Base-by-base conservation (phyloP, 495 filamentous ascomycete species). In the Physcia stellaris region DNA sequence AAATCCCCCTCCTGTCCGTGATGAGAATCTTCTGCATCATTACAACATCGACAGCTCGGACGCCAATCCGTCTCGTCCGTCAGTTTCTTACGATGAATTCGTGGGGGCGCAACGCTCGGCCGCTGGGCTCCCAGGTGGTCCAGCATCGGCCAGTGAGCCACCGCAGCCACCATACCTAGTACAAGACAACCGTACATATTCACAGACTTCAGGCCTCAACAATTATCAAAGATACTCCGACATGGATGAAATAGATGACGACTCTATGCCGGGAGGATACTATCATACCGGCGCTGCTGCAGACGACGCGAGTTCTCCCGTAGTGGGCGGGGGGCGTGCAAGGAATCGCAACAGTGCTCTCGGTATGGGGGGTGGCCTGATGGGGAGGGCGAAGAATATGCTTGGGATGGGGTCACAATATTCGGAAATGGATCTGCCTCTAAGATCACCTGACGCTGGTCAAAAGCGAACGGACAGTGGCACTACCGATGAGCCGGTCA, bases 351-450 rank as follows among this genome's bases (percentile, higher is more conserved):
- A 94, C 48, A 94, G 86, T 53, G 76, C 93, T 20, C 62, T 95
- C 39, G 76, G 79, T 36, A 56, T 94, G 54, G 86, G 87, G 35
- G 86, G 90, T 43, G 85, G 87, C 6, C 57, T 95, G 24, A 66
- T 92, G 53, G 92, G 87, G 10, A 76, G 68, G 48, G 82, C 83
- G 9, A 96, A 92, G 60, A 80, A 78, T 58, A 86, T 82, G 74
- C 63, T 96, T 37, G 90, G 90, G 33, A 92, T 94, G 83, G 77
- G 72, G 9, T 77, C 83, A 37, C 78, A 90, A 32, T 95, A 96
- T 60, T 92, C 86, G 35, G 92, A 95, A 55, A 96, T 99, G 92
- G 87, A 99, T 51, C 68, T 96, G 26, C 92, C 92, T 11, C 62
- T 99, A 51, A 96, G 86, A 15, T 86, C 95, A 48, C 58, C 79